These are phyloP conservation scores for Aethionema arabicum DNA, from an alignment of 345 rosid genomes.

Conservation along the genomic window DNA sequence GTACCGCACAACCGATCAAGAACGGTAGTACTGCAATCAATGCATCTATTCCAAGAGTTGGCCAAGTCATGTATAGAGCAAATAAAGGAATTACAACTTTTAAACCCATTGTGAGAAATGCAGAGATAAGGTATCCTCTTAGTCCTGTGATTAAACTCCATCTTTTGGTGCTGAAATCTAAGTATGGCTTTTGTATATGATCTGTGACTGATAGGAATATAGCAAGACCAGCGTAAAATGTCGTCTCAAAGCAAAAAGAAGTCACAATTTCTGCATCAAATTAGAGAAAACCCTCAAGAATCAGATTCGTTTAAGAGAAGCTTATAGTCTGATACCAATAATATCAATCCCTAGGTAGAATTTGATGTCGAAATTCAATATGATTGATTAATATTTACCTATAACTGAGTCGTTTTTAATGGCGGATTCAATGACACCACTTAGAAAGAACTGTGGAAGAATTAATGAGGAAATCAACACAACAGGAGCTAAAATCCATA, in stretches of 20 bases:
- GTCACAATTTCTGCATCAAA: slow-evolving; percentile 60
- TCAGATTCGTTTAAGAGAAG: not conserved
- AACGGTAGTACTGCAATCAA: slow-evolving; percentile 70
- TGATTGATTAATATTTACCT: slow-evolving; percentile 30
- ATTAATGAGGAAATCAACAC: slow-evolving; percentile 60
- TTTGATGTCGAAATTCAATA: not conserved
- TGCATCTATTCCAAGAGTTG: slow-evolving; percentile 59
- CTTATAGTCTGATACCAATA: not conserved
- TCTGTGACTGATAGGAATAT: slow-evolving; percentile 60
- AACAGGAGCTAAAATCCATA: slow-evolving; percentile 76
- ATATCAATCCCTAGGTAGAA: not conserved
- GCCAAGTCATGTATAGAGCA: slow-evolving; percentile 64
- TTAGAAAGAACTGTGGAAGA: slow-evolving; percentile 71
- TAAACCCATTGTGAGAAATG: slow-evolving; percentile 59
- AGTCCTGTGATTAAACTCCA: slow-evolving; percentile 90
- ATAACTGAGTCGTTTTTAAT: slow-evolving; percentile 52
- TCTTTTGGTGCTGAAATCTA: slow-evolving; percentile 76
- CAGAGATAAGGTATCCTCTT: slow-evolving; percentile 65
- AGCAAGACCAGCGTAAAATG: slow-evolving; percentile 77
- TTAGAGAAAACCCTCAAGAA: slow-evolving; percentile 9
- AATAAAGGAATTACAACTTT: slow-evolving; percentile 63
- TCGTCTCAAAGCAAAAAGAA: slow-evolving; percentile 56
- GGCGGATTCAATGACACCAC: slow-evolving; percentile 49
- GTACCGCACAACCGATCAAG: slow-evolving; percentile 70
- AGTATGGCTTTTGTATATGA: slow-evolving; percentile 71